Evolutionary conservation across 768 basidiomycete genomes (phyloP), one percentile per base, ranked within the genome.

Genomic region (Pilatotrama ljubarskyi): DNA sequence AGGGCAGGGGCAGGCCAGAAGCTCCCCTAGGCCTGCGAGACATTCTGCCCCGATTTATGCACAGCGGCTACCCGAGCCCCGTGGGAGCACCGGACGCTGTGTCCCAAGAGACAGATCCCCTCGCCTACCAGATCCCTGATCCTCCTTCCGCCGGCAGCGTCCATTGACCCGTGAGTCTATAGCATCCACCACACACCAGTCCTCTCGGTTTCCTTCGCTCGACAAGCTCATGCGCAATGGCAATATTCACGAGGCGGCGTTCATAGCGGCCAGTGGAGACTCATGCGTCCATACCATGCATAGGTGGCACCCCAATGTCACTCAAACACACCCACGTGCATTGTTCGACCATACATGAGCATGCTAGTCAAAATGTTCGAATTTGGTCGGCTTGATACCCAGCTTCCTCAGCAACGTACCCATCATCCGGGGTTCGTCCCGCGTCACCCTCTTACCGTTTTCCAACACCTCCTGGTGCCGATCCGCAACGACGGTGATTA

Each of bases 401-500:
- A 86, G 69, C 62, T 75, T 74, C 37, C 73, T 72, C 58, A 85
- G 69, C 55, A 86, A 76, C 43, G 75, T 68, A 56, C 55, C 40
- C 76, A 86, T 78, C 61, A 64, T 67, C 71, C 72, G 76, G 44
- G 76, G 70, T 25, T 72, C 74, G 58, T 78, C 74, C 58, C 60
- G 68, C 59, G 14, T 35, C 38, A 59, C 63, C 24, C 64, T 51
- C 47, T 68, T 70, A 37, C 68, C 72, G 26, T 72, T 70, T n/a
- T 58, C 68, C 48, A 25, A 58, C 47, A 68, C 70, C 55, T 68
- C 74, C 38, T 68, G 75, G 53, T 73, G 61, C 22, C 59, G 58
- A 60, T 66, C 75, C 47, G 82, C 80, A 36, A 91, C 70, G 38
- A 91, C 75, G 25, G 78, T 84, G 58, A 92, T 76, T 51, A 90